phyloP scores from a whole-genome alignment of 2,329 filamentous ascomycete species.

The Claviceps capensis region DNA sequence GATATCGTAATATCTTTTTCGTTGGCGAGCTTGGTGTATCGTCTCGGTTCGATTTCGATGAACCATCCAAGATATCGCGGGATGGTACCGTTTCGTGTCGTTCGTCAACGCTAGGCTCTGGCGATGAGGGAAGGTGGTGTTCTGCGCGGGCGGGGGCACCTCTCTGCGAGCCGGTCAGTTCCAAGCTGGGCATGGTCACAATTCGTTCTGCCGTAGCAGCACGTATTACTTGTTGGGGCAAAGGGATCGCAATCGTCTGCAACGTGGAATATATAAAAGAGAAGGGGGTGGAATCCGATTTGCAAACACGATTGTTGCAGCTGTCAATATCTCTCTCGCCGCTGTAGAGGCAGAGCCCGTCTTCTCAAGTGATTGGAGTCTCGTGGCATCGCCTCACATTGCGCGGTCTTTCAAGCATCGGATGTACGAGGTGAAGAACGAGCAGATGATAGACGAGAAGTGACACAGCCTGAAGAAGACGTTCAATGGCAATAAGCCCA shows the following conservation, averaged over 20 bases:
- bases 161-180: constrained; percentile 20
- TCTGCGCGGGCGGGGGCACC: constrained; percentile 13
- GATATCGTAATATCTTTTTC: constrained; percentile 27
- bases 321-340: not conserved
- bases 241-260: not conserved
- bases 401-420: not conserved
- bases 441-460: not conserved
- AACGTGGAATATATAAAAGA: not conserved
- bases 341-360: not conserved
- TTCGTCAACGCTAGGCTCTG: constrained; percentile 32
- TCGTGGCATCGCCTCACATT: not conserved
- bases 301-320: not conserved
- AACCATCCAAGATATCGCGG: constrained; percentile 28
- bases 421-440: not conserved
- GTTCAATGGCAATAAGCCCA: not conserved
- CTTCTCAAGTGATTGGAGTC: not conserved
- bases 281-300: not conserved
- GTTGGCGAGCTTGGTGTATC: constrained; percentile 32
- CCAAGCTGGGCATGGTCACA: constrained; percentile 10
- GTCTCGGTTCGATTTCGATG: constrained; percentile 38
- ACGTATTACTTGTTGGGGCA: not conserved
- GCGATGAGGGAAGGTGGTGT: constrained; percentile 21
- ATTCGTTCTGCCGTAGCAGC: constrained; percentile 1
- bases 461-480: not conserved
- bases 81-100: constrained; percentile 14